Evolutionary conservation across 2,329 filamentous ascomycete species (phyloP).

Genomic region (Colletotrichum tropicale): DNA sequence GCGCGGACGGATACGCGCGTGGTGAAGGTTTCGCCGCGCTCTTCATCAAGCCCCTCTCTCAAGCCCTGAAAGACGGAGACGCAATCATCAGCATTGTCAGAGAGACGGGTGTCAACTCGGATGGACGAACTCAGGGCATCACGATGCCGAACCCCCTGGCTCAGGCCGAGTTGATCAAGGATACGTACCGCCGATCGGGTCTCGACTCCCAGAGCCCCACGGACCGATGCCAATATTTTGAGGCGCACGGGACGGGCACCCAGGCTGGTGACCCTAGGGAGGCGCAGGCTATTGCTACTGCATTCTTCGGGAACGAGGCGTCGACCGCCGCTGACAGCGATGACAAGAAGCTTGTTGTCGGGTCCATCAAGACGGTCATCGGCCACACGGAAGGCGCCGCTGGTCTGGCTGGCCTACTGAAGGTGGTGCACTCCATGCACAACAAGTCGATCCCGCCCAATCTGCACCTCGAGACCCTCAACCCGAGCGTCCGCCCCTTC

Average conservation of each 20-base stretch:
- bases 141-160: conserved; percentile 36
- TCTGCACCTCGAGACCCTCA: conserved; percentile 18
- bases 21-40: conserved; percentile 50
- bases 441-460: conserved; percentile 22
- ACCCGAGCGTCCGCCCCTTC: conserved; percentile 24
- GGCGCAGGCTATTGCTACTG: conserved; percentile 24
- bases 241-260: conserved; percentile 49
- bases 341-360: conserved; percentile 27
- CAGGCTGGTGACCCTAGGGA: conserved; percentile 30
- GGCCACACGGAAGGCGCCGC: conserved; percentile 23
- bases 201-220: conserved; percentile 32
- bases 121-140: conserved; percentile 47
- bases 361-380: conserved; percentile 26
- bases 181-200: conserved; percentile 40
- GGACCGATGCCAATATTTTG: conserved; percentile 44
- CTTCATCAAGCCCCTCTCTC: conserved; percentile 44
- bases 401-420: conserved; percentile 24
- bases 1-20: conserved; percentile 52
- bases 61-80: conserved; percentile 45
- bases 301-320: conserved; percentile 31
- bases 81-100: conserved; percentile 40
- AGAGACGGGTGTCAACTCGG: conserved; percentile 40
- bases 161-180: conserved; percentile 41
- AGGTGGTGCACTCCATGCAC: conserved; percentile 20
- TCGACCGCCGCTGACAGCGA: conserved; percentile 22